These are phyloP conservation scores for Suhomyces bribrorum DNA, from an alignment of 1,139 yeast species.

Conservation along the genomic window DNA sequence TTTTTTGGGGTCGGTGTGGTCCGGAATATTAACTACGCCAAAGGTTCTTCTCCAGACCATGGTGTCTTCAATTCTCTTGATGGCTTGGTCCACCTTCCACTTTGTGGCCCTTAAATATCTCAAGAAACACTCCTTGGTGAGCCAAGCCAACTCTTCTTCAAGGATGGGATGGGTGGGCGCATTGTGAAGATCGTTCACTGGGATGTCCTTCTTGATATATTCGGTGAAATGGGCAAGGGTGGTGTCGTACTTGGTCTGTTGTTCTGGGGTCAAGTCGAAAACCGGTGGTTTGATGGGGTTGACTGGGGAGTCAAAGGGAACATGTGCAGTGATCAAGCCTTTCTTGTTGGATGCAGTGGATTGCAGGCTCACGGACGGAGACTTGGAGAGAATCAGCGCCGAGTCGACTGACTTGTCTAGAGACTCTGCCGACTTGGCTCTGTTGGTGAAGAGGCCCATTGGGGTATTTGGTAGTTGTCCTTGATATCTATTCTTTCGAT, in stretches of 20 bases:
- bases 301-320: slow-evolving; percentile 45
- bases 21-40: slow-evolving; percentile 68
- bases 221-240: slow-evolving; percentile 63
- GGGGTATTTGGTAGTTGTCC: neutral
- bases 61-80: slow-evolving; percentile 71
- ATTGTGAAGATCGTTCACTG: slow-evolving; percentile 29
- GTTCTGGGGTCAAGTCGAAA: slow-evolving; percentile 41
- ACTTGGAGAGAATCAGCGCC: slow-evolving; percentile 9
- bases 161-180: slow-evolving; percentile 37
- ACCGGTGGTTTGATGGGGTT: slow-evolving; percentile 36
- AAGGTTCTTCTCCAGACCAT: slow-evolving; percentile 90
- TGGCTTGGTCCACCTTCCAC: slow-evolving; percentile 75
- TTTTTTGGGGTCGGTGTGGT: slow-evolving; percentile 40
- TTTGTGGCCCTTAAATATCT: slow-evolving; percentile 89
- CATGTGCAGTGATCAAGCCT: slow-evolving; percentile 33
- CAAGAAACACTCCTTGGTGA: slow-evolving; percentile 83
- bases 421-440: slow-evolving; percentile 8
- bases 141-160: slow-evolving; percentile 80
- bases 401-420: slow-evolving; percentile 4
- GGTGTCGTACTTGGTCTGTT: slow-evolving; percentile 55
- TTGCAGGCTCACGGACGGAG: slow-evolving; percentile 10
- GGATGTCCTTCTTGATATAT: slow-evolving; percentile 24
- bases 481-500: too few relatives aligned
- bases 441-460: slow-evolving; percentile 9
- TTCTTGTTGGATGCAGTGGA: slow-evolving; percentile 9